phyloP scores from a whole-genome alignment of 441 rosid species.

The Sinapis alba region DNA sequence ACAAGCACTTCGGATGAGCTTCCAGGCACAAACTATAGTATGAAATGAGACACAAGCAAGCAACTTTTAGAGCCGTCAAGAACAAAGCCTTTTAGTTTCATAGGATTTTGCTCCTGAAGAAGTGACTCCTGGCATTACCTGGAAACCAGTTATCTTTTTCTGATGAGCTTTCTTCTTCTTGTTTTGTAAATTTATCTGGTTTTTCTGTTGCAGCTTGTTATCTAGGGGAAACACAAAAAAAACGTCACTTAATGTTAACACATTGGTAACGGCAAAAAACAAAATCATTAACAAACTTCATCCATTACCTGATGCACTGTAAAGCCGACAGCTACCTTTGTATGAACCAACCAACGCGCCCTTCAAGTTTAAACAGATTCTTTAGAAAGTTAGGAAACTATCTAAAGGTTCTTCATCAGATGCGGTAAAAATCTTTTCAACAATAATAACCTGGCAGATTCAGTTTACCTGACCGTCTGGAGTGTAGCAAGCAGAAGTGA shows the following conservation, averaged over 20 bases:
- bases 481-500: slow-evolving; percentile 97
- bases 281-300: not conserved
- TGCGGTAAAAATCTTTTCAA: too few species aligned
- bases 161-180: slow-evolving; percentile 93
- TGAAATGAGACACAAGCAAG: slow-evolving; percentile 36
- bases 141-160: slow-evolving; percentile 97
- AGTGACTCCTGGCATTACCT: slow-evolving; percentile 54
- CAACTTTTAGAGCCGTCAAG: slow-evolving; percentile 24
- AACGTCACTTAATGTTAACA: slow-evolving; percentile 3
- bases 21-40: slow-evolving; percentile 83
- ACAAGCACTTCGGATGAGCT: slow-evolving; percentile 59
- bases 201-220: slow-evolving; percentile 81
- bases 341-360: slow-evolving; percentile 93
- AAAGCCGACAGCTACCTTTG: slow-evolving; percentile 90
- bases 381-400: slow-evolving; percentile 23
- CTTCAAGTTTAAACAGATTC: slow-evolving; percentile 54
- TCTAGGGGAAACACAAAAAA: slow-evolving; percentile 45
- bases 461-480: slow-evolving; percentile 93
- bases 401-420: too few species aligned
- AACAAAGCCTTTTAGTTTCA: slow-evolving; percentile 21
- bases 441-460: not conserved
- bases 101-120: not conserved
- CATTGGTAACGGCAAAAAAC: not conserved
- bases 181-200: slow-evolving; percentile 81
- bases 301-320: slow-evolving; percentile 66